Evolutionary conservation across 192 early-diverging fungal species (phyloP), one percentile per base, ranked within the genome.

Genomic region (Helicostylum pulchrum): DNA sequence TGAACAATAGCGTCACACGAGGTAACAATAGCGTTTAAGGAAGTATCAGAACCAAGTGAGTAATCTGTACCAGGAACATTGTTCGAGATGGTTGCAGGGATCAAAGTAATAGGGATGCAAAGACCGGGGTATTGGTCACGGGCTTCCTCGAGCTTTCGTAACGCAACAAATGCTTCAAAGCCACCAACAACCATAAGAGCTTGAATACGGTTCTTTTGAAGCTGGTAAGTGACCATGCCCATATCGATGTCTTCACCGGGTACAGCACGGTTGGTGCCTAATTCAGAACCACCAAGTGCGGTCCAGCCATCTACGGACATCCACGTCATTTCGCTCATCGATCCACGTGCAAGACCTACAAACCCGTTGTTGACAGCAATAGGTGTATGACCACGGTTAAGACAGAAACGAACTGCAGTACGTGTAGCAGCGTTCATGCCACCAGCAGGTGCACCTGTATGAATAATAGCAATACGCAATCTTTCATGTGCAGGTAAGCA

Each of bases 371-470:
- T 81, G 67, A 99, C 92, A 44, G 78, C 96, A 65, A 99, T 75
- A 11, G 92, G 87, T 0, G 78, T 84, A 66, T 97, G 94, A 0
- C 96, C 96, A 58, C 89, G 88, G 77, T 93, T 93, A 45, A 92
- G 78, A 42, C 90, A 90, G 36, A 90, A 83, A 17, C 93, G 87
- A 34, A 90, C 94, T 0, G 88, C 89, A 12, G 87, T 87, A 31
- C 95, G 86, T 2, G 94, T 96, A 2, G 96, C 96, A 36, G 95
- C 87, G 76, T 97, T 99, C 94, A 97, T 96, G 42, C 96, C 96
- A 50, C 93, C 94, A 12, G 96, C 96, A 17, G 96, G 96, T 17
- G 96, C 96, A 52, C 96, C 96, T 15, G 91, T 85, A 65, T 97
- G 94, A 43, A 96, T 77, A 64, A 99, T 95, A 56, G 87, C 96